Evolutionary conservation across 225 moss, liverwort and hornwort genomes (phyloP).

Genomic region (Lunularia cruciata): DNA sequence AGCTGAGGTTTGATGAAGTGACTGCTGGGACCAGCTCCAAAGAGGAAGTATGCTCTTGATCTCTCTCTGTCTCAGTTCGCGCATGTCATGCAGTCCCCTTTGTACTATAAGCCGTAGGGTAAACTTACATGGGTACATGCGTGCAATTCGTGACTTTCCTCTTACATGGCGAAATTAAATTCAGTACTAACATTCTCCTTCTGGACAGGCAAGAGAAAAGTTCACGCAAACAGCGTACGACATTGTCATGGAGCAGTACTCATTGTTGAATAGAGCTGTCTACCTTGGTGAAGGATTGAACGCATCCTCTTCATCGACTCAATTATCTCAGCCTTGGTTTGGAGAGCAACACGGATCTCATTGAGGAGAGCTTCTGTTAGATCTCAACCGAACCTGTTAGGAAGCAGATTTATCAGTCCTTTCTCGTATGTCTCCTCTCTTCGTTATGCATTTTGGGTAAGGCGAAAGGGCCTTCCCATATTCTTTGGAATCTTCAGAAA

Average conservation of each 20-base stretch:
- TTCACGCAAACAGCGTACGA: slow-evolving; percentile 44
- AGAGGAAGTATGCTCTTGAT: slow-evolving; percentile 52
- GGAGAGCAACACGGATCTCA: slow-evolving; percentile 24
- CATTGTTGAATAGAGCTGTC: slow-evolving; percentile 65
- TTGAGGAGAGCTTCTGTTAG: background rate
- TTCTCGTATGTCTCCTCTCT: background rate
- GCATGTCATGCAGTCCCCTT: too few relatives aligned
- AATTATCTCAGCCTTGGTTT: slow-evolving; percentile 77
- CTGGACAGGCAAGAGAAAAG: slow-evolving; percentile 37
- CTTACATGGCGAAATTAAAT: too few relatives aligned
- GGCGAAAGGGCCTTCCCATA: slow-evolving; percentile 19
- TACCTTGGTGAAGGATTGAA: slow-evolving; percentile 53
- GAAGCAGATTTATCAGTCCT: slow-evolving; percentile 6
- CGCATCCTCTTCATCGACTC: slow-evolving; percentile 47
- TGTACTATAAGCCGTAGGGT: too few relatives aligned
- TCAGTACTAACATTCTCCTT: background rate
- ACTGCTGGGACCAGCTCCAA: slow-evolving; percentile 27
- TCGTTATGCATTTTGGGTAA: slow-evolving; percentile 1
- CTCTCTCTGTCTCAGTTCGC: too few relatives aligned
- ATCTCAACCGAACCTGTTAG: background rate
- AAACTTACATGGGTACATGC: too few relatives aligned
- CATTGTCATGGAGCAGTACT: slow-evolving; percentile 62
- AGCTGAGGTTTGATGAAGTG: slow-evolving; percentile 50
- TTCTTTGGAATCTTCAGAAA: slow-evolving; percentile 38
- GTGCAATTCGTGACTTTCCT: too few relatives aligned